Base-by-base conservation (phyloP, 805 yeast species). In the Yamadazyma laniorum region DNA sequence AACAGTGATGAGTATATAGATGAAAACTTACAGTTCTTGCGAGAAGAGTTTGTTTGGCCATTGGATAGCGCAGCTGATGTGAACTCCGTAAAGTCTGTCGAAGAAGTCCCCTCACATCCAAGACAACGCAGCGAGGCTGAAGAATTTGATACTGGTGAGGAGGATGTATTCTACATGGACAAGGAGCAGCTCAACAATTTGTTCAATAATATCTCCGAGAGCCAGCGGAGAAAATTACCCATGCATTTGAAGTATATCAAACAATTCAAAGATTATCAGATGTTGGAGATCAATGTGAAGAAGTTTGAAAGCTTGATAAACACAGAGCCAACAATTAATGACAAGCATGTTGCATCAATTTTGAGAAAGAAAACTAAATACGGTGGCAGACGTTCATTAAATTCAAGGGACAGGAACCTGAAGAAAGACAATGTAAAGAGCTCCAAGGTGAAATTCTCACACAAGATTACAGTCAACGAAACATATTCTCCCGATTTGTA, bases 401-500 rank as follows among this genome's bases (percentile, higher is more conserved):
- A 27, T 23, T 26, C 35, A 21, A 25, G 32, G 18, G 32, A 19
- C 30, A 16, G 26, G 25, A 6, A 6, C 13, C 25, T 34, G 18
- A 29, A 23, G 30, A 29, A 36, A 18, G 16, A 15, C 17, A 9
- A 19, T 6, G 22, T 13, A 21, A 5, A 25, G 9, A 31, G 31
- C 28, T 11, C 34, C 39, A 54, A 50, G 37, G 77, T 72, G 13
- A 49, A 45, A 30, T 80, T 80, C 49, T 65, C 77, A 6, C 68
- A 73, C 39, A 63, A 65, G 42, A 62, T 79, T 25, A 63, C 51
- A 34, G 65, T 77, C 32, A 73, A 74, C 44, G 75, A 75, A 37
- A 78, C 86, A 1, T 72, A 65, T 47, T 67, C 82, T 1, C 62
- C 79, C 3, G 58, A 59, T 8, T 56, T 65, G 45, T 81, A 81